phyloP scores from a whole-genome alignment of 371 early-diverging fungal species.

The Umbelopsis sp. region DNA sequence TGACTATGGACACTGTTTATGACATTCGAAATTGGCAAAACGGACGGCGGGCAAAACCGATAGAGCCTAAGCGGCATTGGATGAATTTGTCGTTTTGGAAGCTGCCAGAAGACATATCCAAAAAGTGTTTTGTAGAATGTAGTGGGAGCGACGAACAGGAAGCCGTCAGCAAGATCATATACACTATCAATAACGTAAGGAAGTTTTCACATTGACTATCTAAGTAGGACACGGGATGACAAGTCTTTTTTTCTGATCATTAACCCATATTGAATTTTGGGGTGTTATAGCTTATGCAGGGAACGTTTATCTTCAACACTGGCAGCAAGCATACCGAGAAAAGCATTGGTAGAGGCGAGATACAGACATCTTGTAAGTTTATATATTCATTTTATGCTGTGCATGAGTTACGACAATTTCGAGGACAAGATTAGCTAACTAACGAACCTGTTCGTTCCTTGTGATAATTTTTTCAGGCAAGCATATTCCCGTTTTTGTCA shows the following conservation, averaged over 20 bases:
- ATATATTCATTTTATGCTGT: neutral
- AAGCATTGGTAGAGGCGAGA: conserved; percentile 1
- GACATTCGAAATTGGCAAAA: neutral
- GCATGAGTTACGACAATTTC: neutral
- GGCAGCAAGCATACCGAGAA: neutral
- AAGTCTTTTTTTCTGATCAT: neutral
- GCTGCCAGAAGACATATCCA: neutral
- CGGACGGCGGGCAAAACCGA: neutral
- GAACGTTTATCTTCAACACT: neutral
- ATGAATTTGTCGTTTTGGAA: conserved; percentile 5
- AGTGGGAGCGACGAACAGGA: neutral
- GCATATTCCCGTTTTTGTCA: conserved; percentile 12
- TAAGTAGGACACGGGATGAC: neutral
- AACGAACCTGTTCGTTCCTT: neutral
- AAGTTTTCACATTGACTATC: neutral
- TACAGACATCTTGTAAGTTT: neutral
- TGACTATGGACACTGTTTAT: neutral
- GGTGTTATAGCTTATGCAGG: conserved; percentile 1
- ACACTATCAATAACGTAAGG: conserved; percentile 9
- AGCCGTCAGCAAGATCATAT: conserved; percentile 1
- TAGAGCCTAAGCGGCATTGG: neutral
- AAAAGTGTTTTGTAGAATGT: neutral
- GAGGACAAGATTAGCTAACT: neutral
- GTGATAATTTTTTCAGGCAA: neutral
- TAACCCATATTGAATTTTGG: neutral